Percentiles rank a stretch among this genome's conserved stretches.
phyloP scores from a whole-genome alignment of 2,329 filamentous ascomycete genomes.

The Fusarium sp. region DNA sequence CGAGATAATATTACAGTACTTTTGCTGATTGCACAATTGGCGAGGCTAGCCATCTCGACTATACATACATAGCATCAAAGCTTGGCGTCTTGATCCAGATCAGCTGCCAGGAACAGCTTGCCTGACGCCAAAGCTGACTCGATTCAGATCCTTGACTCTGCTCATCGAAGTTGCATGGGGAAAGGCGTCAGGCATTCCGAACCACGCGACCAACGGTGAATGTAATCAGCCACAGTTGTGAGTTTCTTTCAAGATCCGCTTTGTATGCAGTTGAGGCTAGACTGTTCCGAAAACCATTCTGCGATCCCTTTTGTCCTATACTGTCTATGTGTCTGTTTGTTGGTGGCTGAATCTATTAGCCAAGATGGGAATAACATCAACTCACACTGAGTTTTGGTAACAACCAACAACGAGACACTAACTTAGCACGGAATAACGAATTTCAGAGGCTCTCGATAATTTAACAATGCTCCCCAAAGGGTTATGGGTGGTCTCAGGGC shows the following conservation, averaged over 20 bases:
- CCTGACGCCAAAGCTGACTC: not conserved
- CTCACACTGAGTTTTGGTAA: not conserved
- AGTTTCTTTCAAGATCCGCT: not conserved
- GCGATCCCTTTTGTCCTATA: no score
- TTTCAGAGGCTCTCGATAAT: not conserved
- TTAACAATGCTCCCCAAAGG: not conserved
- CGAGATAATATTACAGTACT: not conserved
- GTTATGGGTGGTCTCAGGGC: not conserved
- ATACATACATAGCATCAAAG: not conserved
- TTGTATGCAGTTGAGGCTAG: not conserved
- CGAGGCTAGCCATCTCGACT: not conserved
- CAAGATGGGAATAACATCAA: not conserved
- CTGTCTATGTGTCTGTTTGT: not conserved
- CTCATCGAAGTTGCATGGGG: not conserved
- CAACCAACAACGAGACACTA: not conserved
- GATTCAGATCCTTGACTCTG: not conserved
- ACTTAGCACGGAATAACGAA: not conserved
- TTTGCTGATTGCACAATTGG: not conserved
- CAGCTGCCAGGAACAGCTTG: not conserved
- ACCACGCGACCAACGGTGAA: not conserved
- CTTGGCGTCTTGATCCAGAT: not conserved
- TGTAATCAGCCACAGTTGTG: not conserved
- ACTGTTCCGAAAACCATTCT: not conserved
- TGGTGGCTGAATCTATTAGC: not conserved
- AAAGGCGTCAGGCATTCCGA: not conserved